phyloP scores from a whole-genome alignment of 2,329 filamentous ascomycete genomes.

The Paecilomyces fulvus region DNA sequence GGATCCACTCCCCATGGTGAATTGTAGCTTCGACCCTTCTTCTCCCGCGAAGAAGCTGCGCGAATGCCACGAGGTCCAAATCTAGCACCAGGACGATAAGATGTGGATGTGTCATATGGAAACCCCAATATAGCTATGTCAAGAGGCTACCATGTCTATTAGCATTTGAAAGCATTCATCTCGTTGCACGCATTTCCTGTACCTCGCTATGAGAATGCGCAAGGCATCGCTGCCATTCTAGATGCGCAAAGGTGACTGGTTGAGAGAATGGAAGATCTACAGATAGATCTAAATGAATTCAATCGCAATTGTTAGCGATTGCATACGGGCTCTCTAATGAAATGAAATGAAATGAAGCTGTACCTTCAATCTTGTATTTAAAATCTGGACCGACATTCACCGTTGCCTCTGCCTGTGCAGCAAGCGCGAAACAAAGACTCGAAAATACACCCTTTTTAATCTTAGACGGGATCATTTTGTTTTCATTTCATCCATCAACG shows the following conservation, averaged over 20 bases:
- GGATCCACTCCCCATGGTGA: constrained; percentile 19
- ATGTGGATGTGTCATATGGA: constrained; percentile 25
- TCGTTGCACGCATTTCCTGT: neutral
- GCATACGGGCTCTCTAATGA: neutral
- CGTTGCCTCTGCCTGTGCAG: neutral
- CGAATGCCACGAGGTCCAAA: constrained; percentile 25
- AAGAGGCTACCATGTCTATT: constrained; percentile 7
- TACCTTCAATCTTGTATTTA: neutral
- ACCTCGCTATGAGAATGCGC: constrained; percentile 11
- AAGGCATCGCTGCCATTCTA: constrained; percentile 19
- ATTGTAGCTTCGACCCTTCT: constrained; percentile 21
- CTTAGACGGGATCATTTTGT: neutral
- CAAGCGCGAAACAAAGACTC: neutral
- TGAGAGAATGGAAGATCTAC: constrained; percentile 22
- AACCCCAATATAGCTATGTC: constrained; percentile 25
- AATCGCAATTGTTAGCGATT: neutral
- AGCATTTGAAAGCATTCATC: neutral
- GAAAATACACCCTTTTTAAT: neutral
- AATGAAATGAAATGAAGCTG: neutral
- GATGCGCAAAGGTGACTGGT: constrained; percentile 20
- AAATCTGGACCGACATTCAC: neutral
- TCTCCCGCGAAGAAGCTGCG: constrained; percentile 19
- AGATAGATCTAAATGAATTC: constrained; percentile 13
- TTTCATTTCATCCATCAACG: neutral
- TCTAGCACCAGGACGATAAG: constrained; percentile 23